A percentile compares a stretch with the other conserved stretches of the same genome.
Conservation (phyloP, 2,329 filamentous ascomycete species). For the Cladosporium sp. region DNA sequence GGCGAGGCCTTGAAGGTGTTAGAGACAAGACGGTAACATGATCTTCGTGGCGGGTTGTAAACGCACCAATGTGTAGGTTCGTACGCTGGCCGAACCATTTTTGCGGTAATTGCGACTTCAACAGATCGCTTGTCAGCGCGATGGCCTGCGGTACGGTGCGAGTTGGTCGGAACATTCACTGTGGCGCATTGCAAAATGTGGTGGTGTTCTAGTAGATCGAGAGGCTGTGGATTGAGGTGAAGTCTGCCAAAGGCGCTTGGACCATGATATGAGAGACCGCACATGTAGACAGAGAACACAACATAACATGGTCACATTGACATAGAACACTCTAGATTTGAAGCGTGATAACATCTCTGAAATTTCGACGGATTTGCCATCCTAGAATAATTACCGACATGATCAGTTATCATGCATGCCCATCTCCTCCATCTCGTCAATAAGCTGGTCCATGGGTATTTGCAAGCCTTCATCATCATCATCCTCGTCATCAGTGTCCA, state of each 20-base stretch:
- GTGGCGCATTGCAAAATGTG: not conserved
- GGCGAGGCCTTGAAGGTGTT: constrained; percentile 56
- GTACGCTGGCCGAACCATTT: constrained; percentile 4
- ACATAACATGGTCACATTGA: too few relatives aligned
- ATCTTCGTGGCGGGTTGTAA: not conserved
- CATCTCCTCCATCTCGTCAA: constrained; percentile 92
- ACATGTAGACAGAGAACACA: too few relatives aligned
- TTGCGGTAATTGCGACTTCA: constrained; percentile 1
- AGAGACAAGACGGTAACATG: not conserved
- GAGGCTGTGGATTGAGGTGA: too few relatives aligned
- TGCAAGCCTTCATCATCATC: constrained; percentile 51
- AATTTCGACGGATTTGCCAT: too few relatives aligned
- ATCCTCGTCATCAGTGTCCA: constrained; percentile 48
- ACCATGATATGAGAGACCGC: too few relatives aligned
- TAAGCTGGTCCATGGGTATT: constrained; percentile 56
- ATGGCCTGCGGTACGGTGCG: too few relatives aligned
- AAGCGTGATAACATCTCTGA: too few relatives aligned
- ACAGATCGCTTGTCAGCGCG: not conserved
- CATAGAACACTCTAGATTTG: too few relatives aligned
- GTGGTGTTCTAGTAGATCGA: too few relatives aligned
- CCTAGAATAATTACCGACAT: not conserved
- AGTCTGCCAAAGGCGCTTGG: too few relatives aligned
- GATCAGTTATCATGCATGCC: constrained; percentile 56
- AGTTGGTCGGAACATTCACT: too few relatives aligned
- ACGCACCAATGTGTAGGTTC: constrained; percentile 4